Conservation (phyloP, 2,329 filamentous ascomycete species). For the Pseudocercospora fijiensis region DNA sequence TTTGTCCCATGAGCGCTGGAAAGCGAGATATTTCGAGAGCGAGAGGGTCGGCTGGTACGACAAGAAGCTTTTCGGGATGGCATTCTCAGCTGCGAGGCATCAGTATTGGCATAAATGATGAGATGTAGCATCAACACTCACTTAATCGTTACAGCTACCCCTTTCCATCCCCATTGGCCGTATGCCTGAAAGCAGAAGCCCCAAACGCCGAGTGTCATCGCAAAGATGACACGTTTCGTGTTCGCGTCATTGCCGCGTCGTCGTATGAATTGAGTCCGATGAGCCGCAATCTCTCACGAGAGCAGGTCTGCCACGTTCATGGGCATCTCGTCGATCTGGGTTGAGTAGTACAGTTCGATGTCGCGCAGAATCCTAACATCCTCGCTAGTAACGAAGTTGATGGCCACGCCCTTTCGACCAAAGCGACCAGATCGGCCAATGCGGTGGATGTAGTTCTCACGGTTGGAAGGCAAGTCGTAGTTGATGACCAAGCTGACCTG, state of each 20-base stretch:
- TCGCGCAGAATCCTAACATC: slow-evolving; percentile 96
- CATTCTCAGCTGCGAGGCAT: slow-evolving; percentile 14
- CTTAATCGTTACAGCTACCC: slow-evolving; percentile 33
- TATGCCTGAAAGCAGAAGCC: slow-evolving; percentile 24
- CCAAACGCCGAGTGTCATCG: slow-evolving; percentile 7
- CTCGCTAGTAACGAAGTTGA: slow-evolving; percentile 98
- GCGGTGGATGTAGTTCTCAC: slow-evolving; percentile 99
- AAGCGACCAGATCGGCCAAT: slow-evolving; percentile 95
- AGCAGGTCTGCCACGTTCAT: slow-evolving; percentile 66
- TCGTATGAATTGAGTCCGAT: neutral
- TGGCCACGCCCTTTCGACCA: slow-evolving; percentile 96
- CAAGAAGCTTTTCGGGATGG: slow-evolving; percentile 6
- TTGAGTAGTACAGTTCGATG: slow-evolving; percentile 97
- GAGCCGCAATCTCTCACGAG: slow-evolving; percentile 24
- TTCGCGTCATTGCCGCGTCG: neutral
- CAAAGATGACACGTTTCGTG: neutral
- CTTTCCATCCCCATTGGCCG: slow-evolving; percentile 39
- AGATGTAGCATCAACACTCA: slow-evolving; percentile 23
- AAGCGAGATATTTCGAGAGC: neutral
- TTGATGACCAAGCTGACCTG: slow-evolving; percentile 98
- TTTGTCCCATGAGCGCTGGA: neutral
- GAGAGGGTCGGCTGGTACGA: slow-evolving; percentile 7
- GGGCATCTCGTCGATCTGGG: slow-evolving; percentile 97
- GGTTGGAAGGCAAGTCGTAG: slow-evolving; percentile 96
- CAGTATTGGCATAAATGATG: slow-evolving; percentile 7